Evolutionary conservation across 2,329 filamentous ascomycete genomes (phyloP).

Genomic region (Teratosphaeria epicoccoides): DNA sequence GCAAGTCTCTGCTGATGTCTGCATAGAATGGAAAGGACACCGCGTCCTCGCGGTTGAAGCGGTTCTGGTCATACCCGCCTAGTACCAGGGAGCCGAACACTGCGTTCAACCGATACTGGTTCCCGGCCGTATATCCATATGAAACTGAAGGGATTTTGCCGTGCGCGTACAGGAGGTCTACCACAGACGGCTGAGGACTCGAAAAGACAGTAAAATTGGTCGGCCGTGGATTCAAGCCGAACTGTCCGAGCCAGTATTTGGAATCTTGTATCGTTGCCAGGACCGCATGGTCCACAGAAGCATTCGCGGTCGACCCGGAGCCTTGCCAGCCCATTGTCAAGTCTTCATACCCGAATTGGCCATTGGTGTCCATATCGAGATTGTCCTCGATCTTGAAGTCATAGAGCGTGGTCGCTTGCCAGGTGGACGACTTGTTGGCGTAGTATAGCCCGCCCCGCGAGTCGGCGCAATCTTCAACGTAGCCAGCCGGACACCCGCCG

Average conservation of each 20-base stretch:
- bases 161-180: slow-evolving; percentile 22
- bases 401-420: slow-evolving; percentile 51
- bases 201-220: slow-evolving; percentile 27
- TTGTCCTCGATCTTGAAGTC: slow-evolving; percentile 48
- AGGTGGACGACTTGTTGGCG: slow-evolving; percentile 45
- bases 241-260: slow-evolving; percentile 25
- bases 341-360: slow-evolving; percentile 24
- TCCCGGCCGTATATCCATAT: slow-evolving; percentile 30
- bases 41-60: slow-evolving; percentile 18
- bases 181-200: slow-evolving; percentile 26
- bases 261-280: slow-evolving; percentile 19
- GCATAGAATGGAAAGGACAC: slow-evolving; percentile 21
- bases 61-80: slow-evolving; percentile 30
- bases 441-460: slow-evolving; percentile 36
- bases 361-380: slow-evolving; percentile 34
- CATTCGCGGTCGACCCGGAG: slow-evolving; percentile 12
- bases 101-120: slow-evolving; percentile 25
- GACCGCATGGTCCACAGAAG: slow-evolving; percentile 20
- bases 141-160: slow-evolving; percentile 26
- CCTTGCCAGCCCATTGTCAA: slow-evolving; percentile 28
- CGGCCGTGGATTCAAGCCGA: slow-evolving; percentile 26
- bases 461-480: slow-evolving; percentile 20
- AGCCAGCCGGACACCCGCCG: slow-evolving; percentile 20
- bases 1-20: slow-evolving; percentile 25
- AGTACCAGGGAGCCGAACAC: slow-evolving; percentile 29